Conservation (phyloP, 2,329 filamentous ascomycete genomes). For the Clarireedia sp. region DNA sequence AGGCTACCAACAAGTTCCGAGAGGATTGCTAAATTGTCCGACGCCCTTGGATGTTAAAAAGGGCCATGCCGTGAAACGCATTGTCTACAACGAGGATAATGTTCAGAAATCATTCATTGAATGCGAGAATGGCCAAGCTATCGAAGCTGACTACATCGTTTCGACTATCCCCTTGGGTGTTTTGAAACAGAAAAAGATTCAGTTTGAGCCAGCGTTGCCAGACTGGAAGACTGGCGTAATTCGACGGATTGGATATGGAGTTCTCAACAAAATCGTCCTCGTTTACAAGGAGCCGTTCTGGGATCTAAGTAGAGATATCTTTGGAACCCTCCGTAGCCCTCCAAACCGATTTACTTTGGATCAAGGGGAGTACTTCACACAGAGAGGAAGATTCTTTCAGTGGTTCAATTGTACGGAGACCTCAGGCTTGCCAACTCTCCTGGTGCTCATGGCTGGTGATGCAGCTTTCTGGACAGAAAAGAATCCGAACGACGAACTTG, state of each 20-base stretch:
- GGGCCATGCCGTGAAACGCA: conserved; percentile 62
- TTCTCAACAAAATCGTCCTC: conserved; percentile 90
- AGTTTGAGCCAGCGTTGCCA: conserved; percentile 88
- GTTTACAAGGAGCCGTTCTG: conserved; percentile 88
- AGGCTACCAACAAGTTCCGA: conserved; percentile 88
- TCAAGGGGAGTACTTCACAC: conserved; percentile 69
- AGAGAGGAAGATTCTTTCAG: conserved; percentile 88
- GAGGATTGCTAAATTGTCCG: conserved; percentile 73
- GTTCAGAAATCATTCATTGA: conserved; percentile 52
- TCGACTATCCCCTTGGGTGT: conserved; percentile 87
- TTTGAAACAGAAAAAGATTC: conserved; percentile 70
- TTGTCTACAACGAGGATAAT: conserved; percentile 51
- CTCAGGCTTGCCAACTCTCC: conserved; percentile 76
- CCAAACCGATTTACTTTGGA: conserved; percentile 60
- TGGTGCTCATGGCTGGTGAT: conserved; percentile 93
- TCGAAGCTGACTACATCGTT: conserved; percentile 86
- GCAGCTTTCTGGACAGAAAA: conserved; percentile 83
- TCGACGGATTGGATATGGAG: conserved; percentile 77
- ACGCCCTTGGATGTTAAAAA: conserved; percentile 69
- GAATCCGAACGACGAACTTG: conserved; percentile 64
- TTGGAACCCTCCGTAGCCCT: conserved; percentile 78
- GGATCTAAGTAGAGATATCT: conserved; percentile 85
- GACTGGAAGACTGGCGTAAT: conserved; percentile 78
- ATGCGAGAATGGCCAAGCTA: conserved; percentile 66
- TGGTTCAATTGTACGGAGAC: conserved; percentile 96